These are phyloP conservation scores for Papilionanthe hybrid DNA, from an alignment of 116 monocot species.

Conservation along the genomic window DNA sequence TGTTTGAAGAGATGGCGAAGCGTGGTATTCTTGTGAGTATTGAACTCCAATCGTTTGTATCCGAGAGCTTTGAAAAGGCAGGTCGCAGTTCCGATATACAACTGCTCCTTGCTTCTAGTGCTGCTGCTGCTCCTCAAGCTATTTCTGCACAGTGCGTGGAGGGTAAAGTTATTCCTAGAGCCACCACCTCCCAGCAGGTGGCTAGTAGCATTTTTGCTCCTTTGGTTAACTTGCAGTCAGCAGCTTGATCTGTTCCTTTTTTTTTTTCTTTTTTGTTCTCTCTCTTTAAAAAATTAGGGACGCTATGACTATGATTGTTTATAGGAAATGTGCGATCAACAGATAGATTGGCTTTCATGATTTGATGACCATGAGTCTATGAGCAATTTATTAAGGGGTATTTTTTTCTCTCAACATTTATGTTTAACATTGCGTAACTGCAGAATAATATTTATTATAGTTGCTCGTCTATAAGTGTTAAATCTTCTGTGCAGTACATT, in stretches of 20 bases:
- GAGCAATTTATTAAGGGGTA: too few species aligned
- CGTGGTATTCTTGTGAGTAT: slow-evolving; percentile 15
- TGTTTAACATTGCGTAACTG: too few species aligned
- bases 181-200: background rate
- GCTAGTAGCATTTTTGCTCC: background rate
- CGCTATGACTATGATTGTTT: background rate
- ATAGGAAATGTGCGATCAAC: too few species aligned
- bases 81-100: slow-evolving; percentile 35
- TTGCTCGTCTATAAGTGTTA: too few species aligned
- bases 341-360: too few species aligned
- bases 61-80: slow-evolving; percentile 28
- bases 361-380: too few species aligned
- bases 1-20: slow-evolving; percentile 58
- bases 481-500: too few species aligned
- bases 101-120: slow-evolving; percentile 16
- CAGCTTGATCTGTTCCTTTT: too few species aligned
- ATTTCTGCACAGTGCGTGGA: slow-evolving; percentile 9
- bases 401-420: too few species aligned
- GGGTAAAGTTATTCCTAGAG: background rate
- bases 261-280: too few species aligned
- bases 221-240: background rate
- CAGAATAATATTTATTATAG: too few species aligned
- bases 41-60: slow-evolving; percentile 29
- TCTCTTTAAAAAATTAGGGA: background rate
- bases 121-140: slow-evolving; percentile 12